A percentile compares a stretch with the other conserved stretches of the same genome.
These are phyloP conservation scores for Lepiota brunneoincarnata DNA, from an alignment of 768 basidiomycete species.

Conservation along the genomic window DNA sequence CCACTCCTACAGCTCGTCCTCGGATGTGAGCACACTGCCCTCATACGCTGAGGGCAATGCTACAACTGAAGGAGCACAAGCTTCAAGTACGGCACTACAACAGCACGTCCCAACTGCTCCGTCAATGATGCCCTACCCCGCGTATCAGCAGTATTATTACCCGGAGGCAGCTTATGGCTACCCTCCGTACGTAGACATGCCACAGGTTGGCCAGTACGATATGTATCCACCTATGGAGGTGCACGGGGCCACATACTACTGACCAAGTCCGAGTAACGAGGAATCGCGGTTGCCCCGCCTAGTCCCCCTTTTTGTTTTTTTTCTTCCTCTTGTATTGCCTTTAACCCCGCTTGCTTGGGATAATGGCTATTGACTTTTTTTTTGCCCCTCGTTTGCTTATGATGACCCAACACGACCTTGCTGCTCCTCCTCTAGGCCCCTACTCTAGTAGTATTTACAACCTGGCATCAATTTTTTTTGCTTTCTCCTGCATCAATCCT, in stretches of 20 bases:
- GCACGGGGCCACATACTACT: slow-evolving; percentile 13
- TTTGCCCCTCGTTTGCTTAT: slow-evolving; percentile 21
- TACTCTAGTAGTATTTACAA: slow-evolving; percentile 3
- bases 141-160: slow-evolving; percentile 73
- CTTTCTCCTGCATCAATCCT: slow-evolving; percentile 6
- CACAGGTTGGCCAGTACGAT: slow-evolving; percentile 64
- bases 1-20: slow-evolving; percentile 20
- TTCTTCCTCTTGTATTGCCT: slow-evolving; percentile 20
- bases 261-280: slow-evolving; percentile 57
- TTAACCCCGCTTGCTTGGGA: neutral
- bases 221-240: slow-evolving; percentile 36
- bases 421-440: slow-evolving; percentile 8
- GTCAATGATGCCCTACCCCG: slow-evolving; percentile 50
- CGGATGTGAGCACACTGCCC: slow-evolving; percentile 22
- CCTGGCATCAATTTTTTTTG: slow-evolving; percentile 15
- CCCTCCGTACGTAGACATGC: slow-evolving; percentile 65
- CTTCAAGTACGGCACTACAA: slow-evolving; percentile 22
- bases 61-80: slow-evolving; percentile 16
- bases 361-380: slow-evolving; percentile 8
- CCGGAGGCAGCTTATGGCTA: slow-evolving; percentile 63
- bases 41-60: slow-evolving; percentile 25
- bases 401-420: slow-evolving; percentile 8
- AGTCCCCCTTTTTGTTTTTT: slow-evolving; percentile 14
- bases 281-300: slow-evolving; percentile 42
- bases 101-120: slow-evolving; percentile 7